A percentile compares a stretch with the other conserved stretches of the same genome.
Evolutionary conservation across 2,329 filamentous ascomycete genomes (phyloP).

Genomic region (Chalara sp.): DNA sequence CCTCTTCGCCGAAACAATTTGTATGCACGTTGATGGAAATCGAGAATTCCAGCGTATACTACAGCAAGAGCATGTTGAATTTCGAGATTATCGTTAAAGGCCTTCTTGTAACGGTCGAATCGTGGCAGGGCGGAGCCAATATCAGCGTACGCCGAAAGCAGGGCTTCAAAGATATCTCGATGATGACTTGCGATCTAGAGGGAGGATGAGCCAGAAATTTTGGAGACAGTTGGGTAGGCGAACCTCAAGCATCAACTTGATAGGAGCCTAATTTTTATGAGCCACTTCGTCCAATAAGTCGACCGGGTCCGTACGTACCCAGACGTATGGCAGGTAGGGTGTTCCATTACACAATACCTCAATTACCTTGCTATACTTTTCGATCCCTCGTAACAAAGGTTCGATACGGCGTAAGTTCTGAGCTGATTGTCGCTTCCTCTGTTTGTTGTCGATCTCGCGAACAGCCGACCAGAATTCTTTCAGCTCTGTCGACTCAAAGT

Average conservation of each 20-base stretch:
- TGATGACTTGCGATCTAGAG: slow-evolving; percentile 8
- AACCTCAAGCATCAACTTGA: slow-evolving; percentile 26
- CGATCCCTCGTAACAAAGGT: slow-evolving; percentile 34
- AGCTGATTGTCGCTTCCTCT: slow-evolving; percentile 31
- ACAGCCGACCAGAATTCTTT: slow-evolving; percentile 32
- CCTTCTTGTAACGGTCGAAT: slow-evolving; percentile 30
- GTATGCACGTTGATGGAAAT: slow-evolving; percentile 41
- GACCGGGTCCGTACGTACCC: too few species aligned
- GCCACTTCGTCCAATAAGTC: too few species aligned
- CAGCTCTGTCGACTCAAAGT: slow-evolving; percentile 25
- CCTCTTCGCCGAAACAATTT: slow-evolving; percentile 32
- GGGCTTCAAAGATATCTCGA: slow-evolving; percentile 32
- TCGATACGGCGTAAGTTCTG: slow-evolving; percentile 37
- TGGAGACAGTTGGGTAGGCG: not conserved
- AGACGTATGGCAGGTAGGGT: too few species aligned
- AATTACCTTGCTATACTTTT: too few species aligned
- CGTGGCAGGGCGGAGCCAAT: slow-evolving; percentile 34
- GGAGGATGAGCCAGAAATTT: not conserved
- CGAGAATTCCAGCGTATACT: slow-evolving; percentile 40
- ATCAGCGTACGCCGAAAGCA: slow-evolving; percentile 33
- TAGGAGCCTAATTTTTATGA: too few species aligned
- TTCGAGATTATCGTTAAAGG: slow-evolving; percentile 26
- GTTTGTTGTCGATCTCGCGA: slow-evolving; percentile 31
- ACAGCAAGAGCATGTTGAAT: slow-evolving; percentile 36
- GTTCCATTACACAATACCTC: too few species aligned